Evolutionary conservation across 2,329 filamentous ascomycete genomes (phyloP), one percentile per base, ranked within the genome.

Genomic region (Aspergillus bombycis): DNA sequence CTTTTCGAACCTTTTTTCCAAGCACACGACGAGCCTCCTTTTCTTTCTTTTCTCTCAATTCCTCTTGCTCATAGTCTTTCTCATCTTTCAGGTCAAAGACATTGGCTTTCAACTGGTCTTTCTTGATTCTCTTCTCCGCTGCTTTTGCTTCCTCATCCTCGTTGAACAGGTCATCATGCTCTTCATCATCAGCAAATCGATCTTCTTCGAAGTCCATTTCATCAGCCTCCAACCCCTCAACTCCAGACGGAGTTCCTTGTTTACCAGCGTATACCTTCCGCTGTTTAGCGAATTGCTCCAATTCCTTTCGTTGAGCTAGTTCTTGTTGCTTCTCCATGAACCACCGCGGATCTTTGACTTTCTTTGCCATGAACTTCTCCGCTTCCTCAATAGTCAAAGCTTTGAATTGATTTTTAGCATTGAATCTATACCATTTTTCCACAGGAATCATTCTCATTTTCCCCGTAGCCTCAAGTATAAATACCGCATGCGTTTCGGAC

Each of bases 371-470:
- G 62, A 89, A 84, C 61, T 90, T 90, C 75, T 98, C 94, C 0
- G 92, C 92, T 74, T 97, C 90, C 66, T 97, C 94, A 12, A 94
- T 88, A 0, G 88, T 90, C 76, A 94, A 87, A 0, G 88, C 85
- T 74, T 90, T 89, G 74, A 95, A 94, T 12, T 90, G 87, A 61
- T 74, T 79, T 62, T 80, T 80, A 34, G 77, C 77, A 57, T 66
- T 80, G 57, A 81, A 81, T 50, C 92, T 91, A 80, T 99, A 99
- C 89, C 92, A 97, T 74, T 97, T 97, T 78, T 99, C 94, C 21
- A 98, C 80, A 0, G 96, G 96, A 3, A 97, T 85, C 88, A 98
- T 91, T 63, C 89, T 89, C 75, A 96, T 95, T 56, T 85, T 88
- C 2, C 84, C 84, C 11, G 88, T 85, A 43, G 88, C 86, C 38